Conservation (phyloP, 805 yeast species). For the Suhomyces sp. region DNA sequence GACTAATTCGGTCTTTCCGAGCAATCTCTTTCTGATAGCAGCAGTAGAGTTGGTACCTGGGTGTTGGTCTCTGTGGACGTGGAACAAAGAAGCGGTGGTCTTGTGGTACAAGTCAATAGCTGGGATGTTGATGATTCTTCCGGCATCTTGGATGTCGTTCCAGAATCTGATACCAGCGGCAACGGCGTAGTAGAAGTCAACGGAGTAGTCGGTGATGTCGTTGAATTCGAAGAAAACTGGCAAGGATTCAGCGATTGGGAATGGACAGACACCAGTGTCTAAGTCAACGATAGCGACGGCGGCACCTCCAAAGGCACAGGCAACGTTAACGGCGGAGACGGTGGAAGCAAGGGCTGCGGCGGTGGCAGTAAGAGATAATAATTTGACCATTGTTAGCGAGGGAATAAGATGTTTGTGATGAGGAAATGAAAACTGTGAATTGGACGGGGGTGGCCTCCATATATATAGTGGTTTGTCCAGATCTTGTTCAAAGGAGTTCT, state of each 20-base stretch:
- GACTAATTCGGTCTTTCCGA: constrained; percentile 18
- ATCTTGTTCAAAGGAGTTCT: no score
- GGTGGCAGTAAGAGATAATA: constrained; percentile 19
- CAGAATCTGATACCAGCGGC: constrained; percentile 25
- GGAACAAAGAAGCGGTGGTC: constrained; percentile 26
- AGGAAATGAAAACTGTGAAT: no score
- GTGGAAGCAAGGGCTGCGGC: constrained; percentile 21
- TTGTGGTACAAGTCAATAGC: constrained; percentile 28
- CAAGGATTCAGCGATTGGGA: constrained; percentile 29
- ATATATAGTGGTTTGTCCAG: no score
- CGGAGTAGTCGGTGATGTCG: constrained; percentile 30
- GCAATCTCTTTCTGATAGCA: constrained; percentile 40
- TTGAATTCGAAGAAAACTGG: constrained; percentile 28
- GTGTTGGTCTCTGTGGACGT: constrained; percentile 25
- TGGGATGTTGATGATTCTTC: constrained; percentile 32
- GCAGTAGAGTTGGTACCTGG: constrained; percentile 41
- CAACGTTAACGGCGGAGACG: constrained; percentile 34
- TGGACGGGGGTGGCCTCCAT: no score
- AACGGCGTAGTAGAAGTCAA: constrained; percentile 35
- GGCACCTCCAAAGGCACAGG: constrained; percentile 36
- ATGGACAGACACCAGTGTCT: constrained; percentile 41
- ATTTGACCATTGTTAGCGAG: constrained; percentile 16
- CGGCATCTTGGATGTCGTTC: constrained; percentile 35
- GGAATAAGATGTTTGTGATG: no score
- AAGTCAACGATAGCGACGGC: constrained; percentile 36